Evolutionary conservation across 1,284 basidiomycete species (phyloP).

Genomic region (Cutaneotrichosporon sp.): DNA sequence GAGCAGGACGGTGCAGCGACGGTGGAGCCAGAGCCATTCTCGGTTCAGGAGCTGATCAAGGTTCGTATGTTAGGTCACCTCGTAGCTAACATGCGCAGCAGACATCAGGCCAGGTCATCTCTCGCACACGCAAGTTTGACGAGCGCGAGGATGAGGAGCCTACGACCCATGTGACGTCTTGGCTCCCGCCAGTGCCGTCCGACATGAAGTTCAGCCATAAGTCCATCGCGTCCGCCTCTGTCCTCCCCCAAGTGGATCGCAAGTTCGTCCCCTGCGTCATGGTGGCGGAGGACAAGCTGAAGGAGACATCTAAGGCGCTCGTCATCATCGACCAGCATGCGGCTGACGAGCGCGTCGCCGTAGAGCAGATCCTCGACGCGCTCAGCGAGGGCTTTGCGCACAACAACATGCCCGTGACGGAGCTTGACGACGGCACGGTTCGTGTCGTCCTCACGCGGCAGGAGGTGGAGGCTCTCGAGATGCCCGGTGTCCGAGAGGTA

Average conservation of each 20-base stretch:
- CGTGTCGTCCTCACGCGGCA: slow-evolving; percentile 65
- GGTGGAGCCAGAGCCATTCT: not conserved
- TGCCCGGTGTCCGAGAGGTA: slow-evolving; percentile 39
- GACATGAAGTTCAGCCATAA: slow-evolving; percentile 42
- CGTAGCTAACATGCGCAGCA: not conserved
- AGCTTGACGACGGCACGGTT: slow-evolving; percentile 45
- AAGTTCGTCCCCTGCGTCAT: slow-evolving; percentile 81
- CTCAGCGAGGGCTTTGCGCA: slow-evolving; percentile 66
- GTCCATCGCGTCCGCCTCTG: slow-evolving; percentile 60
- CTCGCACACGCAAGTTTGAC: not conserved
- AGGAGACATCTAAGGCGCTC: slow-evolving; percentile 45
- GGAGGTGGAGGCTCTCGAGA: slow-evolving; percentile 61
- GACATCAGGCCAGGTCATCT: not conserved
- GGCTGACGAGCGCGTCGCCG: slow-evolving; percentile 85
- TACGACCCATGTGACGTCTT: not conserved
- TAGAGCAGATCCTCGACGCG: slow-evolving; percentile 74
- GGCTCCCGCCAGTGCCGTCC: not conserved
- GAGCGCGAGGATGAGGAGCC: not conserved
- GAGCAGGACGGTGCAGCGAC: not conserved
- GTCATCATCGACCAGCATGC: slow-evolving; percentile 93
- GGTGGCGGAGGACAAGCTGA: slow-evolving; percentile 27
- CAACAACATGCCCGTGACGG: slow-evolving; percentile 51
- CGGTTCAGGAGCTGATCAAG: not conserved
- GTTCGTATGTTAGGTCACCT: not conserved
- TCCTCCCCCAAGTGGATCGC: slow-evolving; percentile 80